These are phyloP conservation scores for Tricholoma flavovirens DNA, from an alignment of 768 basidiomycete genomes.

Conservation along the genomic window DNA sequence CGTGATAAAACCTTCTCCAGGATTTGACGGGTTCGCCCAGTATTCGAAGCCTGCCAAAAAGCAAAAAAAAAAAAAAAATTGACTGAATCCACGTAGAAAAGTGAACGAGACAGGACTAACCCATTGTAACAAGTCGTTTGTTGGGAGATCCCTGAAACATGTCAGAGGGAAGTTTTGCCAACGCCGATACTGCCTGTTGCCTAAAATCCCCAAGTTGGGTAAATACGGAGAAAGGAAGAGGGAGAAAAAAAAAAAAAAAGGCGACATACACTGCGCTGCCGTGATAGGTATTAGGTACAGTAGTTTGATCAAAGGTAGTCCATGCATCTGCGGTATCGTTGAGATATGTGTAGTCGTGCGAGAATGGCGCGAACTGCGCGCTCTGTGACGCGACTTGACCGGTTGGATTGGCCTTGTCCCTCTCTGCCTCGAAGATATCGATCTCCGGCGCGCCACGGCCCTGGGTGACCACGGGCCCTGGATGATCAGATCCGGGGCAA, in stretches of 20 bases:
- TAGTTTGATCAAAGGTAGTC: slow-evolving; percentile 3
- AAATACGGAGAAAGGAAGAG: background rate
- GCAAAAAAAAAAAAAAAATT: too few species aligned
- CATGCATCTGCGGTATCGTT: slow-evolving; percentile 14
- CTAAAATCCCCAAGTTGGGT: slow-evolving; percentile 1
- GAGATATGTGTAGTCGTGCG: slow-evolving; percentile 34
- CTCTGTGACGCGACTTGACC: slow-evolving; percentile 60
- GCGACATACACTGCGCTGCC: slow-evolving; percentile 42
- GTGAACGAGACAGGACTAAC: slow-evolving; percentile 26
- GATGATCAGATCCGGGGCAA: slow-evolving; percentile 71
- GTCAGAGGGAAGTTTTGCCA: slow-evolving; percentile 43
- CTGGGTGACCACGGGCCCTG: slow-evolving; percentile 47
- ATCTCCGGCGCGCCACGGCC: slow-evolving; percentile 81
- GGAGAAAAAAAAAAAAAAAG: too few species aligned
- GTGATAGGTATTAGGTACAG: slow-evolving; percentile 34
- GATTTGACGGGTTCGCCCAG: slow-evolving; percentile 53
- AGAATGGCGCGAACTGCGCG: slow-evolving; percentile 25
- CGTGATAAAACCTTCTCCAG: slow-evolving; percentile 57
- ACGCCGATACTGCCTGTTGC: slow-evolving; percentile 49
- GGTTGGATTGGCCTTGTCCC: slow-evolving; percentile 39
- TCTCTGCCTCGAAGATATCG: slow-evolving; percentile 75
- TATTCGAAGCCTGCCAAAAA: slow-evolving; percentile 61
- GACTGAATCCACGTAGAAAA: too few species aligned
- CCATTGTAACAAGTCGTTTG: slow-evolving; percentile 42
- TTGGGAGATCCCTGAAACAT: slow-evolving; percentile 56